These are phyloP conservation scores for Pleurotus citrinopileatus DNA, from an alignment of 768 basidiomycete genomes.

Conservation along the genomic window DNA sequence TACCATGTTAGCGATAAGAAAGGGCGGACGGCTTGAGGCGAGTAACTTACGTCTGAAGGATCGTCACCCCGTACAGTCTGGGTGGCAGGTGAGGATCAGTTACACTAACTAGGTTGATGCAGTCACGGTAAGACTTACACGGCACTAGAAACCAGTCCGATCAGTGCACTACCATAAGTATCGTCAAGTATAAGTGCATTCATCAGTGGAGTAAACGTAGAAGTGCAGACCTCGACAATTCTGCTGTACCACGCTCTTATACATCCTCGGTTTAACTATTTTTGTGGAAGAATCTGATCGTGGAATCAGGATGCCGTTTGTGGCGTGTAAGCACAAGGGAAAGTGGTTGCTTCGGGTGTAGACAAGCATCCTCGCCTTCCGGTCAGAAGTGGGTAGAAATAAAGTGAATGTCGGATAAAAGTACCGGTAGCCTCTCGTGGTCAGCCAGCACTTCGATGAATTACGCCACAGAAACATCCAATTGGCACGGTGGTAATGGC, in stretches of 20 bases:
- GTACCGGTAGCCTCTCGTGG: too few relatives aligned
- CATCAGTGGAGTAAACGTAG: constrained; percentile 12
- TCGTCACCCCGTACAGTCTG: constrained; percentile 46
- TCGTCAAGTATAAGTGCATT: constrained; percentile 21
- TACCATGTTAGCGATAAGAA: constrained; percentile 14
- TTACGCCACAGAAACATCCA: too few relatives aligned
- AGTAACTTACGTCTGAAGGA: constrained; percentile 42
- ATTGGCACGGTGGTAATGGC: too few relatives aligned
- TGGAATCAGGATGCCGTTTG: not conserved
- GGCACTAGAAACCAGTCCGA: constrained; percentile 42
- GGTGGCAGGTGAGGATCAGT: not conserved
- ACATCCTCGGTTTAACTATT: not conserved
- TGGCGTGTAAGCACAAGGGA: not conserved
- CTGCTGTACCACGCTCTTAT: not conserved
- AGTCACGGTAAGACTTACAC: too few relatives aligned
- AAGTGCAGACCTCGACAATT: not conserved
- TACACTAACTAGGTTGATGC: not conserved
- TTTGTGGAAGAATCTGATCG: too few relatives aligned
- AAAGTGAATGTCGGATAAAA: too few relatives aligned
- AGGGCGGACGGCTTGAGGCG: not conserved
- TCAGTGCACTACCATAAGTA: constrained; percentile 43
- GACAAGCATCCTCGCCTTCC: not conserved
- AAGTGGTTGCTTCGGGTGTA: not conserved
- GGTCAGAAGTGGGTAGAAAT: too few relatives aligned
- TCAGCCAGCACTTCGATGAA: too few relatives aligned